Percentiles rank a stretch among this genome's conserved stretches.
These are phyloP conservation scores for Batkoa obscura DNA, from an alignment of 371 early-diverging fungal genomes.

Conservation along the genomic window DNA sequence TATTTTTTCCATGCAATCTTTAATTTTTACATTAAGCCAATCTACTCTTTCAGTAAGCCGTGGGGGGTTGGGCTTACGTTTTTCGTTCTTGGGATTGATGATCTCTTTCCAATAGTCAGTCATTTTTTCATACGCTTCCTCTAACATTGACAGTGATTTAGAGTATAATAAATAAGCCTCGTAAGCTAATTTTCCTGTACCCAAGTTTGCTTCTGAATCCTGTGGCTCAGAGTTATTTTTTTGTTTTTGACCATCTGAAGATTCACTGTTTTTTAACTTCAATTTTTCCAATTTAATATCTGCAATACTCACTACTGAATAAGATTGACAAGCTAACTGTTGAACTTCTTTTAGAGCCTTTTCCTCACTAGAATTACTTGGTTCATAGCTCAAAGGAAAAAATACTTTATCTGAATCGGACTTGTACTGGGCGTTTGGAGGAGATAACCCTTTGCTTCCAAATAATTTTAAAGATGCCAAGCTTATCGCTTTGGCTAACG, in stretches of 20 bases:
- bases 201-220: neutral
- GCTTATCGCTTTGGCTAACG: constrained; percentile 33
- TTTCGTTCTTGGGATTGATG: constrained; percentile 22
- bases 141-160: neutral
- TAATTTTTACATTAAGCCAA: constrained; percentile 74
- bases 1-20: constrained; percentile 66
- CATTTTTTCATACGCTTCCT: constrained; percentile 1
- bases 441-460: constrained; percentile 26
- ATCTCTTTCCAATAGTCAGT: neutral
- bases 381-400: neutral
- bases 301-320: constrained; percentile 37
- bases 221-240: constrained; percentile 5
- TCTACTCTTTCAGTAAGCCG: neutral
- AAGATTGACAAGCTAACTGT: constrained; percentile 34
- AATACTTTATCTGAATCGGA: neutral
- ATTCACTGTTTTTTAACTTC: constrained; percentile 11
- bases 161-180: neutral
- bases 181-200: neutral
- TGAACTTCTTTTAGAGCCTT: constrained; percentile 28
- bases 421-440: constrained; percentile 10
- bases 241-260: constrained; percentile 6
- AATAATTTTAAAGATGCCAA: constrained; percentile 34
- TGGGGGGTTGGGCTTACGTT: constrained; percentile 10
- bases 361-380: constrained; percentile 12
- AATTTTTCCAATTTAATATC: constrained; percentile 27